Base-by-base conservation (phyloP, 1,139 yeast species). In the Yamadazyma atlantica region DNA sequence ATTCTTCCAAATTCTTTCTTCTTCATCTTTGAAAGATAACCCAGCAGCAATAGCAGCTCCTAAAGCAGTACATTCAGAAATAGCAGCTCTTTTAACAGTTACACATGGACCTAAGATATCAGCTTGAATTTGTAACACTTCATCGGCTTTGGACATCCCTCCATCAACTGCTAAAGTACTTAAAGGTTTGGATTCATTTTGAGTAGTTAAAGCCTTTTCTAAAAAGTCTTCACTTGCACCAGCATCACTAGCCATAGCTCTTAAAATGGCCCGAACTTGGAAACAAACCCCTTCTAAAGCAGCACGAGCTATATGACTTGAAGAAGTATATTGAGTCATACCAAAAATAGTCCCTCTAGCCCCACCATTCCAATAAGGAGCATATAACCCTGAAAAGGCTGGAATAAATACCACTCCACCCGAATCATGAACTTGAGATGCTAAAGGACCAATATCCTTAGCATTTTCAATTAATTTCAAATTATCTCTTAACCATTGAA, bases 1-100 rank as follows among this genome's bases (percentile, higher is more conserved):
- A 50, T 80, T 77, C 44, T 71, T 74, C 96, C 96, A 90, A 36
- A 88, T 61, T 38, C 85, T 74, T 42, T 85, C 79, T 27, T 74
- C 68, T 34, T 67, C 78, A 43, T 76, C 70, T 50, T 76, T 64
- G 44, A 70, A 69, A 2, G 90, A 82, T 52, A 89, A 68, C 10
- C 96, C 96, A 2, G 97, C 96, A 15, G 96, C 96, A 52, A 90
- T 86, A 10, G 97, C 97, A 10, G 96, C 96, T 19, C 97, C 97
- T 46, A 90, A 73, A 1, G 97, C 97, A 4, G 97, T 90, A 58
- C 96, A 89, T 64, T 90, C 97, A 25, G 88, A 69, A 60, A 85
- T 85, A 22, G 79, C 75, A 1, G 97, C 92, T 53, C 96, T 73
- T 54, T 78, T 76, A 35, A 90, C 94, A 24, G 82, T 78, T 27